These are phyloP conservation scores for Tetrapisispora nanseiensis DNA, from an alignment of 805 yeast species.

Conservation along the genomic window DNA sequence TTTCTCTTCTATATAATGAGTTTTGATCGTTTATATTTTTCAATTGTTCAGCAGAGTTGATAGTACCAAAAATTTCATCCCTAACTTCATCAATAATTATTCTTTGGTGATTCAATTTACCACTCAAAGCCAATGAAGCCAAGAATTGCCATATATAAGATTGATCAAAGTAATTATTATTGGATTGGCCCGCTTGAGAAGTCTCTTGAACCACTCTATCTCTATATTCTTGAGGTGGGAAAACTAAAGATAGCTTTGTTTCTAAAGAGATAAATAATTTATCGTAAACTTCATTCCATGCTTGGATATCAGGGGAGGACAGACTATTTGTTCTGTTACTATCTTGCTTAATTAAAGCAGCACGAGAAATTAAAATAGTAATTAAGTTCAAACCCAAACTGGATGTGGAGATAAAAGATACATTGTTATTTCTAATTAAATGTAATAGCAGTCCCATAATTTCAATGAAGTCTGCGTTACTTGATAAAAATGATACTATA, in stretches of 20 bases:
- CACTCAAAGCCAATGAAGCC: conserved; percentile 88
- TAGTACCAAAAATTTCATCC: conserved; percentile 83
- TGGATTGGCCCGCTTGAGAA: conserved; percentile 17
- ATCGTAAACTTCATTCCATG: conserved; percentile 78
- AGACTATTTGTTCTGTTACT: conserved; percentile 34
- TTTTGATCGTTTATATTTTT: conserved; percentile 31
- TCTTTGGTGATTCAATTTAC: conserved; percentile 83
- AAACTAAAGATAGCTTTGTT: conserved; percentile 63
- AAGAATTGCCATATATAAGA: conserved; percentile 93
- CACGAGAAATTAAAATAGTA: conserved; percentile 84
- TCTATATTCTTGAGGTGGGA: conserved; percentile 54
- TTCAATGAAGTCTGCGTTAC: conserved; percentile 66
- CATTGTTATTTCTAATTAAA: conserved; percentile 59
- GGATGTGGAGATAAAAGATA: conserved; percentile 43
- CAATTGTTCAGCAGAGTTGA: conserved; percentile 57
- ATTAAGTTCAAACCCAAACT: conserved; percentile 79
- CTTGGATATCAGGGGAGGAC: conserved; percentile 32
- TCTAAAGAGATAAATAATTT: conserved; percentile 70
- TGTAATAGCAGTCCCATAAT: conserved; percentile 67
- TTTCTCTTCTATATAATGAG: conserved; percentile 37
- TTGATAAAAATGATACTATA: conserved; percentile 68
- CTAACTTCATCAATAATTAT: conserved; percentile 89
- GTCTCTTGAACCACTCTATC: conserved; percentile 16
- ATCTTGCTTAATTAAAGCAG: conserved; percentile 86
- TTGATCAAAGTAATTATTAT: conserved; percentile 39